phyloP scores from a whole-genome alignment of 352 stramenopile species.

The Phytophthora nicotianae region DNA sequence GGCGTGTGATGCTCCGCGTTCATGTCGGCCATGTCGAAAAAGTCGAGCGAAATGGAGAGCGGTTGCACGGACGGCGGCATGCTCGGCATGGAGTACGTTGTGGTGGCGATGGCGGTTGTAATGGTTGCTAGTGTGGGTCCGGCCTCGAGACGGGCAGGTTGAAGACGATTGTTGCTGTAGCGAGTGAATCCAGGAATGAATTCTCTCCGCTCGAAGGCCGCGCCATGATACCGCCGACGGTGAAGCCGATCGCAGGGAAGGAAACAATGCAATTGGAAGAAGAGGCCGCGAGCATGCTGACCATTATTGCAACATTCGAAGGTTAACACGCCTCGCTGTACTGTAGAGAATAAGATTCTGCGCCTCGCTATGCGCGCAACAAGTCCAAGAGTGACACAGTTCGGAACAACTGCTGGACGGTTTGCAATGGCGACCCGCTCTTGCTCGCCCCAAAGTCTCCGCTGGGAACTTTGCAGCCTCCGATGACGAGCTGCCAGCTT shows the following conservation, averaged over 20 bases:
- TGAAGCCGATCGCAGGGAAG: slow-evolving; percentile 11
- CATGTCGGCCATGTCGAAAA: slow-evolving; percentile 41
- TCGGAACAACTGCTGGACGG: slow-evolving; percentile 17
- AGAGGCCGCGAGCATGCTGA: slow-evolving; percentile 19
- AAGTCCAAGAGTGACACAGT: slow-evolving; percentile 31
- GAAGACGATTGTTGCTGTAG: slow-evolving; percentile 20
- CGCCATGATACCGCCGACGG: background rate
- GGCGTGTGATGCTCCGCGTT: slow-evolving; percentile 29
- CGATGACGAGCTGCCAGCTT: background rate
- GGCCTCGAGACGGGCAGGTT: slow-evolving; percentile 20
- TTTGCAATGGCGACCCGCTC: slow-evolving; percentile 19
- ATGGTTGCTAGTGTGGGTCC: slow-evolving; percentile 27
- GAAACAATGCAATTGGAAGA: slow-evolving; percentile 18
- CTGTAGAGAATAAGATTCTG: slow-evolving; percentile 37
- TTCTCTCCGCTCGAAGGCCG: slow-evolving; percentile 11
- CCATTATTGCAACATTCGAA: slow-evolving; percentile 33
- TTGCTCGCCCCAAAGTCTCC: slow-evolving; percentile 31
- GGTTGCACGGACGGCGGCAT: slow-evolving; percentile 33
- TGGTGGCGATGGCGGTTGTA: slow-evolving; percentile 32
- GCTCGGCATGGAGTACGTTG: slow-evolving; percentile 26
- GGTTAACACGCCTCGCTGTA: slow-evolving; percentile 20
- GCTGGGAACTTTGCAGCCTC: background rate
- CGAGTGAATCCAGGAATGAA: slow-evolving; percentile 41
- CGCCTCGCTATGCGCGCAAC: slow-evolving; percentile 15
- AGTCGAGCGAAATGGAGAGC: slow-evolving; percentile 44